These are phyloP conservation scores for Colletotrichum tanaceti DNA, from an alignment of 2,329 filamentous ascomycete species.

Conservation along the genomic window DNA sequence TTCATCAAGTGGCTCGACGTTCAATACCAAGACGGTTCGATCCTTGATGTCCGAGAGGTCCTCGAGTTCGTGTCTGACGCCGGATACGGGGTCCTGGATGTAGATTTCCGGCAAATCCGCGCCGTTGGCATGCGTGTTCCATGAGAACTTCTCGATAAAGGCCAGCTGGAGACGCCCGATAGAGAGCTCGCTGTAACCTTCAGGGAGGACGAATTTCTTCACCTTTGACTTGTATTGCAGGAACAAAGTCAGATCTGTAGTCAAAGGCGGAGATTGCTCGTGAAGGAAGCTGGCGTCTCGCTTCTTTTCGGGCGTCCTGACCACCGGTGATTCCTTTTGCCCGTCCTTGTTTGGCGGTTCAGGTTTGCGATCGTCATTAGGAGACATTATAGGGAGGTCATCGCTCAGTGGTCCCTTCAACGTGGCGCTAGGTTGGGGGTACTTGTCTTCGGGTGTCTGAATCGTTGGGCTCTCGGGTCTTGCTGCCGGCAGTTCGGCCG, in stretches of 20 bases:
- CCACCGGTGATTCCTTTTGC: constrained; percentile 43
- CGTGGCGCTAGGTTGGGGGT: constrained; percentile 65
- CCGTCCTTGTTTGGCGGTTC: constrained; percentile 42
- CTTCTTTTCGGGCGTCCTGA: constrained; percentile 59
- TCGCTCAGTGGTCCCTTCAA: constrained; percentile 68
- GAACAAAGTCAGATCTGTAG: constrained; percentile 91
- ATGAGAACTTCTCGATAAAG: constrained; percentile 99
- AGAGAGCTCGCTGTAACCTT: constrained; percentile 85
- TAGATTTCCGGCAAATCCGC: constrained; percentile 96
- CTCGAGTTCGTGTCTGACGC: constrained; percentile 95
- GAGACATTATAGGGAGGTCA: constrained; percentile 53
- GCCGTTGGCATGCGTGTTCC: constrained; percentile 96
- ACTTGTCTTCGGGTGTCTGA: constrained; percentile 76
- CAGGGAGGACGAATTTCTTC: constrained; percentile 91
- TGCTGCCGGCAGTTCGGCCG: constrained; percentile 12
- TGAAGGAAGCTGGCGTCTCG: constrained; percentile 63
- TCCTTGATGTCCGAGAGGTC: constrained; percentile 95
- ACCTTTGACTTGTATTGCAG: constrained; percentile 97
- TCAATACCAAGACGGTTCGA: constrained; percentile 91
- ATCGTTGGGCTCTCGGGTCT: constrained; percentile 57
- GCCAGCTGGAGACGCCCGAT: constrained; percentile 91
- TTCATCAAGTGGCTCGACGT: constrained; percentile 92
- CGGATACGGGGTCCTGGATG: constrained; percentile 94
- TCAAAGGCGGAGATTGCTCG: constrained; percentile 74
- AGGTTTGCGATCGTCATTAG: constrained; percentile 44